Conservation (phyloP, 352 stramenopile genomes). For the Phytophthora fragariae region DNA sequence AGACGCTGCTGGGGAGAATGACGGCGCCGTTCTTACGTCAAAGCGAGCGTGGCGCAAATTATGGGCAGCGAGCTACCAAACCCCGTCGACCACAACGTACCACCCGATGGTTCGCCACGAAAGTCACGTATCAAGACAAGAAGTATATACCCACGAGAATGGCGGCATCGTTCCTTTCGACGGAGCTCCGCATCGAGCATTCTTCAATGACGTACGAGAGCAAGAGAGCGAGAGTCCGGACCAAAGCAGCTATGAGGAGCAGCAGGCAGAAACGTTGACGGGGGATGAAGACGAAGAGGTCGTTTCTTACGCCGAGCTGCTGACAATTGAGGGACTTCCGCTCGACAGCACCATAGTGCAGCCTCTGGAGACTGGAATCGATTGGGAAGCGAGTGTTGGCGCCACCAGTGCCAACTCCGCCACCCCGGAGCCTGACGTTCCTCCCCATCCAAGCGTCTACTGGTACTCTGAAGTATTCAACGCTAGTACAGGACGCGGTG, state of each 20-base stretch:
- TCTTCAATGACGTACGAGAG: conserved; percentile 80
- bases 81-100: conserved; percentile 47
- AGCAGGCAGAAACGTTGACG: conserved; percentile 16
- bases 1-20: conserved; percentile 24
- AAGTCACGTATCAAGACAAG: conserved; percentile 82
- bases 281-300: conserved; percentile 52
- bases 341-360: conserved; percentile 65
- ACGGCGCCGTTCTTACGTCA: conserved; percentile 48
- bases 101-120: conserved; percentile 86
- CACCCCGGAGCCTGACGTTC: conserved; percentile 11
- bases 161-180: conserved; percentile 86
- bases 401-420: conserved; percentile 25
- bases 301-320: conserved; percentile 59
- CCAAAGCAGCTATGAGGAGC: conserved; percentile 49
- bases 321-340: conserved; percentile 53
- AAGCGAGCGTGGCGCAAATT: conserved; percentile 63
- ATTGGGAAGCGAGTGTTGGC: conserved; percentile 39
- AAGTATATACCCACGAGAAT: conserved; percentile 84
- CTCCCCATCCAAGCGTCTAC: conserved; percentile 49
- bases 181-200: conserved; percentile 82
- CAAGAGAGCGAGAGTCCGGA: conserved; percentile 54
- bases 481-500: conserved; percentile 47
- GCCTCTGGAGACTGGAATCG: conserved; percentile 63
- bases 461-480: conserved; percentile 83
- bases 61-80: conserved; percentile 49